These are phyloP conservation scores for Verticillium tricorpus DNA, from an alignment of 2,329 filamentous ascomycete genomes.

Conservation along the genomic window DNA sequence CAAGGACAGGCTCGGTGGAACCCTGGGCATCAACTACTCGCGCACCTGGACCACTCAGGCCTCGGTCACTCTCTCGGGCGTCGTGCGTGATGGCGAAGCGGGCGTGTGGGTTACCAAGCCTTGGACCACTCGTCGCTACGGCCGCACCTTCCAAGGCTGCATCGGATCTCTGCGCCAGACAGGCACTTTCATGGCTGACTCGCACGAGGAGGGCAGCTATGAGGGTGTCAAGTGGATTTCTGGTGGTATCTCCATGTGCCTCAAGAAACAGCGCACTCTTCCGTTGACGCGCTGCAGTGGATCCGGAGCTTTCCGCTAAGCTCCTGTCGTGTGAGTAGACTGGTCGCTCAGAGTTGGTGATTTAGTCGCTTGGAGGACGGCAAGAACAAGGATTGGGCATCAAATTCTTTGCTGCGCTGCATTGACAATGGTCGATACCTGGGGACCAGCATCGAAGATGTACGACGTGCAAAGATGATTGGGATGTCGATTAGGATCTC, in stretches of 20 bases:
- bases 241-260: constrained; percentile 7
- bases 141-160: constrained; percentile 10
- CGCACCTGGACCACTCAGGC: constrained; percentile 7
- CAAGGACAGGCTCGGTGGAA: constrained; percentile 3
- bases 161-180: constrained; percentile 5
- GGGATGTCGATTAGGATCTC: no score
- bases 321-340: background rate
- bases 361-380: no score
- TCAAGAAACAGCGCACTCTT: background rate
- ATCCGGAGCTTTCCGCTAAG: background rate
- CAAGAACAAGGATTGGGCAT: no score
- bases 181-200: constrained; percentile 9
- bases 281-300: background rate
- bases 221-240: constrained; percentile 6
- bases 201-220: constrained; percentile 9
- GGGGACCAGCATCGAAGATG: no score
- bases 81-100: constrained; percentile 5
- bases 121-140: constrained; percentile 10
- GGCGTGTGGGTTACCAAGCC: constrained; percentile 8
- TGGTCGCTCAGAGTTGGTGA: no score
- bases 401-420: no score
- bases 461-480: no score
- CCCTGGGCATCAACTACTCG: constrained; percentile 2
- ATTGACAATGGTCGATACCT: no score
- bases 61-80: constrained; percentile 7